Conservation (phyloP, 2,329 filamentous ascomycete genomes). For the Botryotinia convoluta region DNA sequence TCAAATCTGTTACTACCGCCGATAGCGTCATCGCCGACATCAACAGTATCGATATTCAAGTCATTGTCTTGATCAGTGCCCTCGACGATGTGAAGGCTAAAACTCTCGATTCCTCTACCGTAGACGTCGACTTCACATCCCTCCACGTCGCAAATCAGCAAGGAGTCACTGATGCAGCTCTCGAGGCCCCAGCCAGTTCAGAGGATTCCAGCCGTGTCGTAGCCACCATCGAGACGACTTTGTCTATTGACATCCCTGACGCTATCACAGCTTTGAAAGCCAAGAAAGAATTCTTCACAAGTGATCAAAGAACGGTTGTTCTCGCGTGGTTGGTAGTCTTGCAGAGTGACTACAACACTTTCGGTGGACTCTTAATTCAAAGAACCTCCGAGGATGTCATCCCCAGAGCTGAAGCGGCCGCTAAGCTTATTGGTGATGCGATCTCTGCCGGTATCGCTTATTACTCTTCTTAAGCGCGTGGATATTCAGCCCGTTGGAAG, state of each 20-base stretch:
- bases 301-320: neutral
- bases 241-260: neutral
- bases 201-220: neutral
- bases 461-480: neutral
- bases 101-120: neutral
- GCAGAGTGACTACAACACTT: neutral
- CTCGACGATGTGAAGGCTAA: neutral
- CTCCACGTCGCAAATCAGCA: neutral
- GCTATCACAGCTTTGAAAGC: neutral
- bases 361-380: neutral
- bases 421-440: neutral
- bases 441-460: neutral
- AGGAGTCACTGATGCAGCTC: neutral
- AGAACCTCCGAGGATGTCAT: neutral
- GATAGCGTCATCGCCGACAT: constrained; percentile 5
- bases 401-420: neutral
- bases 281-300: neutral
- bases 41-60: neutral
- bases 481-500: neutral
- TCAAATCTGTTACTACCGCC: neutral
- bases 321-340: neutral
- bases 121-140: neutral
- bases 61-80: neutral
- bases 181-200: neutral
- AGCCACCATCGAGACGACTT: neutral